Percentiles rank a stretch among this genome's conserved stretches.
Conservation (phyloP, 306 rosid species). For the Ceratonia siliqua region DNA sequence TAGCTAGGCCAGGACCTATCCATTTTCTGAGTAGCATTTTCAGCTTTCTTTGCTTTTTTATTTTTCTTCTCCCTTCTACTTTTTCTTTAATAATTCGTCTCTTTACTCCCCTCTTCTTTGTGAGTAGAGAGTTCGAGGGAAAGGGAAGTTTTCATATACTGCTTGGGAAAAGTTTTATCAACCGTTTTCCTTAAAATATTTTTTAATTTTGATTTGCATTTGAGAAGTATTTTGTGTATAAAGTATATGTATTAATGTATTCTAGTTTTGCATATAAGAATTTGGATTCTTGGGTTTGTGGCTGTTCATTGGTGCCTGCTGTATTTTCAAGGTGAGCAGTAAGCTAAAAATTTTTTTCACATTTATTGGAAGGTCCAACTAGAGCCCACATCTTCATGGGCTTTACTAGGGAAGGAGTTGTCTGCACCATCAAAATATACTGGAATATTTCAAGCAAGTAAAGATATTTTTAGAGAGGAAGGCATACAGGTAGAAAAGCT, state of each 20-base stretch:
- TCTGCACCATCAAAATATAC: constrained; percentile 76
- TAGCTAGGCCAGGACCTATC: background rate
- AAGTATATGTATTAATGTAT: background rate
- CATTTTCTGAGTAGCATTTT: background rate
- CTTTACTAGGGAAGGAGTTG: constrained; percentile 56
- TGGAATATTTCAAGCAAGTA: constrained; percentile 88
- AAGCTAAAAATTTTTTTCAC: constrained; percentile 2
- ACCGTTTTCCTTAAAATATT: background rate
- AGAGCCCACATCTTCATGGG: constrained; percentile 90
- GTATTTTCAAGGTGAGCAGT: background rate
- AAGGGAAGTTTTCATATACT: background rate
- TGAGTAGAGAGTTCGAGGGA: background rate
- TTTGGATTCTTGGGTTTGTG: background rate
- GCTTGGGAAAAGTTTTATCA: background rate
- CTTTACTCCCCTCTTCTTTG: background rate
- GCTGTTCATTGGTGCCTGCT: background rate
- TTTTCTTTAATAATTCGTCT: background rate
- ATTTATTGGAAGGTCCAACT: constrained; percentile 73
- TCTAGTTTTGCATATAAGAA: background rate
- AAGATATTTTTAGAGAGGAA: constrained; percentile 91
- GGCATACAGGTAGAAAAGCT: constrained; percentile 60
- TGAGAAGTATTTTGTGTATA: background rate
- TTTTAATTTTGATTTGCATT: background rate
- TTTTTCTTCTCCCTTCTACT: background rate
- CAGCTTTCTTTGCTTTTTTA: background rate